Evolutionary conservation across 805 yeast species (phyloP), one percentile per base, ranked within the genome.

Genomic region (Helenozyma baotianmanensis): DNA sequence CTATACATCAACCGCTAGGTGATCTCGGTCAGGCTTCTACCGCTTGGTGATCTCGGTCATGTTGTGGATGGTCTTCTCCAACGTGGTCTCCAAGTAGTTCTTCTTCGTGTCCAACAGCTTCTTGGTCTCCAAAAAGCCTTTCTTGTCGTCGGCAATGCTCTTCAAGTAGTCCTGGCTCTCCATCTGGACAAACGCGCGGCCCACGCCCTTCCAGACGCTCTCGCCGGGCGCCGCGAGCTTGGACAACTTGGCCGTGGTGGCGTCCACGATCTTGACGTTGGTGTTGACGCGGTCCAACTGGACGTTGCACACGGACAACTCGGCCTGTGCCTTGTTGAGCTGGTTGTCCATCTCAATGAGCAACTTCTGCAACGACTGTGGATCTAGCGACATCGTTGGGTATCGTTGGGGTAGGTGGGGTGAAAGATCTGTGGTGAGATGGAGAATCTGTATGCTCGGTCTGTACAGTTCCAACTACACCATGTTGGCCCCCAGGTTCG

Each of bases 131-230:
- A 68, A 54, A 38, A 77, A 68, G 11, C 65, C 73, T 25, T 58
- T 56, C 42, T 74, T 74, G 43, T 84, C 86, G 14, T 58, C 52
- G 14, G 63, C 52, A 21, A 86, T 57, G 32, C 66, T 68, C 9
- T 54, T 48, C 28, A 71, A 54, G 56, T 84, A 83, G 3, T 63
- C 58, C 4, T 54, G 47, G 3, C 64, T 63, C 17, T 67, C 64
- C 4, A 68, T 68, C 27, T 61, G 55, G 8, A 82, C 59, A 53
- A 82, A 83, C 19, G 86, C 74, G 57, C 82, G 82, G 18, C 97
- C 97, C 22, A 85, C 74, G 4, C 94, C 85, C 52, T 84, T 76
- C 92, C 95, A 88, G 4, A 88, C 89, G 14, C 63, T 63, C 8
- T 62, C 68, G 10, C 71, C 51, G 3, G 49, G 45, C 30, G 45